Evolutionary conservation across 2,329 filamentous ascomycete species (phyloP), one percentile per base, ranked within the genome.

Genomic region (Lasiodiplodia hormozganensis): DNA sequence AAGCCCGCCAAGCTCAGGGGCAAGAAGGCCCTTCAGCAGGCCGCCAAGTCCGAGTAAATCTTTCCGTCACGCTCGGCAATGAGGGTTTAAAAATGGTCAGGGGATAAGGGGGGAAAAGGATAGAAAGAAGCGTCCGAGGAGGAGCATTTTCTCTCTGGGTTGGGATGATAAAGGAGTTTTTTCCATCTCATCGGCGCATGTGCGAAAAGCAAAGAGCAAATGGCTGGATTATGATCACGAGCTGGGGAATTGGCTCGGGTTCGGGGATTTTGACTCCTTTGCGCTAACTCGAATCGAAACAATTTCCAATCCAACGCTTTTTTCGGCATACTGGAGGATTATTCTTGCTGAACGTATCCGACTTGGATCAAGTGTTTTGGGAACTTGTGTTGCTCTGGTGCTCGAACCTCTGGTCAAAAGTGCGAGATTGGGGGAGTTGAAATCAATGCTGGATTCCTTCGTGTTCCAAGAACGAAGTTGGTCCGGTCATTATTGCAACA

Each of bases 1-100:
- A 88, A 88, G 76, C 89, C 90, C 84, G 80, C 82, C 78, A 96
- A 97, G 89, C 86, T 86, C 76, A 88, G 93, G 79, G 94, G 94
- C 76, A 86, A 86, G 74, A 93, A 94, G 87, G 92, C 58, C 28
- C 40, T 62, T 12, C 36, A 38, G 34, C 34, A 43, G 36, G 57
- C 92, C 77, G 87, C 87, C 85, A 90, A 92, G 58, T 73, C 74
- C 67, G 73, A 65, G 51, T 69, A 67, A 67, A 54, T 54, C 2
- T 53, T 38, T 21, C 56, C 49, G 8, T 31, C 21, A 10, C 11
- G 52, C 38, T 43, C 21, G 53, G 40, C 16, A 60, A 60, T 28
- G 23, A 31, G 57, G 66, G 25, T 38, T 52, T 23, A 60, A 58
- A 67, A 58, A 60, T 36, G 53, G 31, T 52, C 21, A 38, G 65